These are phyloP conservation scores for Pulveroboletus sp. DNA, from an alignment of 768 basidiomycete species.

Conservation along the genomic window DNA sequence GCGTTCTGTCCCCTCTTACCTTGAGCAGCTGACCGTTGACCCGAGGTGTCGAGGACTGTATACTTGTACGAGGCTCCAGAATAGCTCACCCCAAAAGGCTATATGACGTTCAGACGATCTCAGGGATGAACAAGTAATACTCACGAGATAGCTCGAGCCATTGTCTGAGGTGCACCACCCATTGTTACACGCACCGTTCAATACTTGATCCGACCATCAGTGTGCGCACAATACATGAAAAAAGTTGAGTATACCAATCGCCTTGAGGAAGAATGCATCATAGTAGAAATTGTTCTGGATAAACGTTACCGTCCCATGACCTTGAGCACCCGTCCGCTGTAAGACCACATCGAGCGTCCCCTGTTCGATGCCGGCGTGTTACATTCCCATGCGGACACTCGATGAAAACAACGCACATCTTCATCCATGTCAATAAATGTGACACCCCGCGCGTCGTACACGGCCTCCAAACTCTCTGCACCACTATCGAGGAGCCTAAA, in stretches of 20 bases:
- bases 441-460: conserved; percentile 77
- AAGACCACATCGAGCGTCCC: conserved; percentile 91
- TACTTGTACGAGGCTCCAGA: conserved; percentile 97
- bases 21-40: conserved; percentile 86
- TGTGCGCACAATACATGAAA: not conserved
- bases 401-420: conserved; percentile 59
- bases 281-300: conserved; percentile 98
- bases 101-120: conserved; percentile 6
- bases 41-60: conserved; percentile 90
- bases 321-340: conserved; percentile 72
- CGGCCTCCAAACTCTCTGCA: conserved; percentile 54
- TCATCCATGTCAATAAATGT: conserved; percentile 93
- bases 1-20: conserved; percentile 40
- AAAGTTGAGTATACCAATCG: conserved; percentile 62
- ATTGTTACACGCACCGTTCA: conserved; percentile 90
- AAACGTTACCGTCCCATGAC: conserved; percentile 65
- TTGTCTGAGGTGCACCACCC: conserved; percentile 70
- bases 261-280: conserved; percentile 98
- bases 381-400: not conserved
- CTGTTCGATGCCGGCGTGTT: conserved; percentile 37
- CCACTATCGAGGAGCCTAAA: conserved; percentile 59
- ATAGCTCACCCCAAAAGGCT: conserved; percentile 95
- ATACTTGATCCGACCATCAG: conserved; percentile 44
- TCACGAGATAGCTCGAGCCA: conserved; percentile 71
- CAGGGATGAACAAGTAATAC: conserved; percentile 20